Evolutionary conservation across 306 rosid species (phyloP), one percentile per base, ranked within the genome.

Genomic region (Corylus heterophylla): DNA sequence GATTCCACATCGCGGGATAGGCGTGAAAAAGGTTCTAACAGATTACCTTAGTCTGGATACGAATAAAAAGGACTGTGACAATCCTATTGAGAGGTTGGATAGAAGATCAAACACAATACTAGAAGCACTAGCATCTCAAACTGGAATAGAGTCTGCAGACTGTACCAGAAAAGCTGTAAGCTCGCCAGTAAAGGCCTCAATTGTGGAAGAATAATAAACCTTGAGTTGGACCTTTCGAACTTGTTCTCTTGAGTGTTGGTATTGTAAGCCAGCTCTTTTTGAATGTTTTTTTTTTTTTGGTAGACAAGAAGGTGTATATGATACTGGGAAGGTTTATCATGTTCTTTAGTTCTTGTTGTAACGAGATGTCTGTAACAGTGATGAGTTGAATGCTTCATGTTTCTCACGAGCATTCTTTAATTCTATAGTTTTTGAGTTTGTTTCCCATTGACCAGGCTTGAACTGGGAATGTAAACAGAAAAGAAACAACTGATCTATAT

Each of bases 41-140:
- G 97, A 93, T 84, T 91, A 82, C 88, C 94, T 96, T 6, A 87
- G 81, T 74, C 86, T 90, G 29, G 96, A 92, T 76, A 18, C 85
- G 1, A 87, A 87, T 76, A 90, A 82, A 59, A 86, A 82, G 54
- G 84, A 45, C 54, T 75, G 35, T 54, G 58, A 58, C 8, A 82
- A 74, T 71, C 64, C 90, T 45, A 56, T 4, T 67, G 91, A 79
- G 86, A 83, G 79, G 62, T 58, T 62, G 8, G 88, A 76, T 59
- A 55, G 81, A 18, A 74, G 54, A 62, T 44, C 89, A 56, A 83
- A 78, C 80, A 18, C 74, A 17, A 49, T 58, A 58, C 78, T 66
- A 78, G 89, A 84, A 67, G 82, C 66, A 68, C 50, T 81, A 64
- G 73, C 81, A 44, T 78, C 78, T 79, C 90, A 83, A 71, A 79